Evolutionary conservation across 2,329 filamentous ascomycete genomes (phyloP), one percentile per base, ranked within the genome.

Genomic region (Epichloe amarillans): DNA sequence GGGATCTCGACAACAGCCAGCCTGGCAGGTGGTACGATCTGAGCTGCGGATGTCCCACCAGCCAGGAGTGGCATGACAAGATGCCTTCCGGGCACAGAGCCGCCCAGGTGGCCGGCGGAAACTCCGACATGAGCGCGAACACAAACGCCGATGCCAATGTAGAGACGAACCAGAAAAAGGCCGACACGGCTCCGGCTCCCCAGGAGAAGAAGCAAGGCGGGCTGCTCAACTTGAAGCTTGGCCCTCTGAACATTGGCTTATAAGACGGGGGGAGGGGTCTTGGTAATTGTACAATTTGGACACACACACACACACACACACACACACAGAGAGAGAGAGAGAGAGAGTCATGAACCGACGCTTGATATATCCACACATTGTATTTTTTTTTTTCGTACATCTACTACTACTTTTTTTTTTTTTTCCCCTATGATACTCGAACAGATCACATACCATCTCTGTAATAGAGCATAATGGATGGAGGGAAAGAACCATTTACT

Each of bases 1-100:
- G 52, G 17, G 54, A 60, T 21, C 56, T 69, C 39, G 60, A 66
- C 55, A 53, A 57, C 36, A 50, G 58, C 35, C 57, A 62, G 54
- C 54, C 60, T 19, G 60, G 63, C 42, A 52, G 53, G 42, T 70
- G 66, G 66, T 69, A 61, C 49, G 67, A 69, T 50, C 51, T 69
- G 19, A 56, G 51, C 7, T 69, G 66, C 53, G 67, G 66, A 17
- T 62, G 65, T 21, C 67, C 67, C n/a, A 56, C 46, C 14, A 54
- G 55, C 15, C 44, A 58, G 39, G 49, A 53, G 46, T 64, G 47
- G 47, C 47, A 42, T 30, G 39, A 49, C 3, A 2, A 11, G 7
- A 49, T 49, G 47, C 26, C 47, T 4, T 30, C 26, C 0, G 14
- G 23, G 23, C 37, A 49, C 39, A 37, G n/a, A 5, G 26, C 15